Evolutionary conservation across 768 basidiomycete species (phyloP), one percentile per base, ranked within the genome.

Genomic region (Tephrocybe rancida): DNA sequence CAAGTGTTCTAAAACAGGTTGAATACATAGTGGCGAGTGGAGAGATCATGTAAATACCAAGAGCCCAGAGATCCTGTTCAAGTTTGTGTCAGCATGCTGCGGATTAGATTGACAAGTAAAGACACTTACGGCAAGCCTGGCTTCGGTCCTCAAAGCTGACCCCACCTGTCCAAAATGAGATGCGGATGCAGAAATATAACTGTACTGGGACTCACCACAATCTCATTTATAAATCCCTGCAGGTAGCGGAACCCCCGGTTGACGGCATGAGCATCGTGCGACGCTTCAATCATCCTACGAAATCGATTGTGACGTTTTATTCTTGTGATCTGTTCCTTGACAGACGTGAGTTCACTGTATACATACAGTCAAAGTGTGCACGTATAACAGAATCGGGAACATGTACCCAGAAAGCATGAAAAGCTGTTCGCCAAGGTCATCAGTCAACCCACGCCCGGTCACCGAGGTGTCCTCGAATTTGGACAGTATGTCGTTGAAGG

Each of bases 91-190:
- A 45, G 22, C 3, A 10, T 35, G 3, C 18, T 18, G 32, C 34
- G 32, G 19, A 46, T 14, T 2, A 48, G 11, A 26, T 2, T 26
- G 38, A 19, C 8, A 2, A 34, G 35, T 3, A 37, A 35, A 3
- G 32, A 26, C 21, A 45, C 58, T 45, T 35, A 59, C 58, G 19
- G 58, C 58, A 41, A 59, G 54, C 35, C 58, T 55, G 3, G 47
- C 43, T 52, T 59, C 58, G 44, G 58, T 50, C 38, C 55, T 59
- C 41, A 59, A 27, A 11, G 58, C 54, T 14, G 58, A 59, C 5
- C 58, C 58, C 18, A 59, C 46, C 58, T 59, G 21, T 5, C 29
- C 1, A 13, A 16, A 14, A 7, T 13, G 22, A 38, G 25, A 49
- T 26, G 32, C 10, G 16, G 35, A 37, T 37, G 26, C 5, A 18